Conservation (phyloP, 352 stramenopile species). For the Phytophthora cajani region DNA sequence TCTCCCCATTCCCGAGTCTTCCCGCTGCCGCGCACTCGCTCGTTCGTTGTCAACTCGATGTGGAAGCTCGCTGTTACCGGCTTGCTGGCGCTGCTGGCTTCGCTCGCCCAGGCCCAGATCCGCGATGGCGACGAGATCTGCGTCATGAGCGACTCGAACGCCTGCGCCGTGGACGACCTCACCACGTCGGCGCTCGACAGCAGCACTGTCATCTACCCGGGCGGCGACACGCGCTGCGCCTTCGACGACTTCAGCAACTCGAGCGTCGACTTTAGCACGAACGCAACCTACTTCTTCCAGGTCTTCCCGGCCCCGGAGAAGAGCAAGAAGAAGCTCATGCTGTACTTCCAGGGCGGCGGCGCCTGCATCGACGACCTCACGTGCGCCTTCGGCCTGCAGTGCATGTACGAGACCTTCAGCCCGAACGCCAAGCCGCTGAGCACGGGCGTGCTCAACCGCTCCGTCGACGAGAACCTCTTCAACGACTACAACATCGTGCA, state of each 20-base stretch:
- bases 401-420: slow-evolving; percentile 63
- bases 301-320: slow-evolving; percentile 62
- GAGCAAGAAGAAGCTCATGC: slow-evolving; percentile 69
- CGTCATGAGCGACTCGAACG: slow-evolving; percentile 54
- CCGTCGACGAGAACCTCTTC: slow-evolving; percentile 71
- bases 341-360: slow-evolving; percentile 78
- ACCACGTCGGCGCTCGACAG: slow-evolving; percentile 50
- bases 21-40: slow-evolving; percentile 12
- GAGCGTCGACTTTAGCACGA: slow-evolving; percentile 52
- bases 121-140: slow-evolving; percentile 63
- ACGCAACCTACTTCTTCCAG: slow-evolving; percentile 78
- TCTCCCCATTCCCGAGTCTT: slow-evolving; percentile 26
- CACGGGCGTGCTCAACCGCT: slow-evolving; percentile 66
- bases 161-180: slow-evolving; percentile 61
- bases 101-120: slow-evolving; percentile 32
- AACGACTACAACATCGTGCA: slow-evolving; percentile 83
- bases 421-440: slow-evolving; percentile 55
- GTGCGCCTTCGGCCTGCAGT: slow-evolving; percentile 73
- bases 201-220: slow-evolving; percentile 66
- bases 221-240: slow-evolving; percentile 57
- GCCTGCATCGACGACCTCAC: slow-evolving; percentile 71
- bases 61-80: slow-evolving; percentile 43
- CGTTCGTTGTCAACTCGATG: slow-evolving; percentile 19
- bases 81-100: slow-evolving; percentile 34
- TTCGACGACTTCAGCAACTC: slow-evolving; percentile 59